These are phyloP conservation scores for Boletus holoroseus DNA, from an alignment of 1,284 basidiomycete species.

Conservation along the genomic window DNA sequence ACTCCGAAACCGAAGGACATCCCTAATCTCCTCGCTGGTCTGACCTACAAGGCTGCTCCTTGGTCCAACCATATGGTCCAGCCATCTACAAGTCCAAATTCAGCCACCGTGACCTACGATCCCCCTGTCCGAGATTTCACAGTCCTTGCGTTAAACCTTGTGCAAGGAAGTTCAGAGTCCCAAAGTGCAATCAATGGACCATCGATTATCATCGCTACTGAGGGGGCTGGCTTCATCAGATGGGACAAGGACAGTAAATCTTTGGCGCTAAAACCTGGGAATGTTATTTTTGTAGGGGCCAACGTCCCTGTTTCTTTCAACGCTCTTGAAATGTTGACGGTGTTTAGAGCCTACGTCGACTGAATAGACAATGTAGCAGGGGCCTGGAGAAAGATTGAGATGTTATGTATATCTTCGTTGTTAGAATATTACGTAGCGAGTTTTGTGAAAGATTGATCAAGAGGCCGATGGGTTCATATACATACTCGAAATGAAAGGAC, in stretches of 20 bases:
- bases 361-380: conserved; percentile 7
- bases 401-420: not conserved
- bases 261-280: conserved; percentile 58
- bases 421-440: not conserved
- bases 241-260: conserved; percentile 40
- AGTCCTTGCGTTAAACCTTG: conserved; percentile 65
- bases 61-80: conserved; percentile 66
- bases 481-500: not conserved
- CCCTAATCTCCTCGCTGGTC: conserved; percentile 79
- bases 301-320: conserved; percentile 45
- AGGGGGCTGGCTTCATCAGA: conserved; percentile 56
- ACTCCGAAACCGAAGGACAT: conserved; percentile 96
- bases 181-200: conserved; percentile 75
- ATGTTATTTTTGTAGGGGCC: conserved; percentile 84
- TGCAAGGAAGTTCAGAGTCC: conserved; percentile 42
- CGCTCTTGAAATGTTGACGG: conserved; percentile 35
- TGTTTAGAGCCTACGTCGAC: conserved; percentile 66
- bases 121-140: conserved; percentile 95
- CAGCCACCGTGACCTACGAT: conserved; percentile 58
- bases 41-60: conserved; percentile 79
- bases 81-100: conserved; percentile 47
- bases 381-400: not conserved
- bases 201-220: conserved; percentile 75
- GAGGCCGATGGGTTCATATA: too few species aligned
- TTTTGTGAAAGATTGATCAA: not conserved